Conservation (phyloP, 2,329 filamentous ascomycete species). For the Cercospora citrullina region DNA sequence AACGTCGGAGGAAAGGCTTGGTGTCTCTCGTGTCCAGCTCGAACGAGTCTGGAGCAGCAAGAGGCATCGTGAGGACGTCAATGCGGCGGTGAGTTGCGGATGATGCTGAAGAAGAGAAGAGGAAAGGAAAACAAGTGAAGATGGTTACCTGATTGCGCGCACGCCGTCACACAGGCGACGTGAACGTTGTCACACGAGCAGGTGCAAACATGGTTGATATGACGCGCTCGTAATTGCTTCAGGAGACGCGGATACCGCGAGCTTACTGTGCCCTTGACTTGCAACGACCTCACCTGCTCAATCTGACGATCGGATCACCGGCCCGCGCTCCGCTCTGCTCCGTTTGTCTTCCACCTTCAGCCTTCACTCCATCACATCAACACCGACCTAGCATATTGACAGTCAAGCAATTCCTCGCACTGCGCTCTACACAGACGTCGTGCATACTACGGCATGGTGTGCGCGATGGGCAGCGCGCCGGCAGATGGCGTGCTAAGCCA, state of each 20-base stretch:
- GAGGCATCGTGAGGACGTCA: slow-evolving; percentile 28
- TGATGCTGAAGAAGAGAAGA: not conserved
- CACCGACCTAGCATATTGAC: not conserved
- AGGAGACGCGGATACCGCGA: not conserved
- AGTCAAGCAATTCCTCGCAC: not conserved
- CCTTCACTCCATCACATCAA: not conserved
- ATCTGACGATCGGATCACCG: not conserved
- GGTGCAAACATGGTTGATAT: not conserved
- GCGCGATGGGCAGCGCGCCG: not conserved
- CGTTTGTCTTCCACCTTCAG: not conserved
- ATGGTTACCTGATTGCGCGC: not conserved
- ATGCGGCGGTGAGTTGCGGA: not conserved
- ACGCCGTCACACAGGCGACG: not conserved
- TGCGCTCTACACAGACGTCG: not conserved
- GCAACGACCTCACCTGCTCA: not conserved
- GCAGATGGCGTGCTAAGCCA: not conserved
- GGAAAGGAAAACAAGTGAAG: not conserved
- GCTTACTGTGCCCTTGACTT: not conserved
- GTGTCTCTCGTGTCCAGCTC: slow-evolving; percentile 33
- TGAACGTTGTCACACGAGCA: not conserved
- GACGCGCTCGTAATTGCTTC: not conserved
- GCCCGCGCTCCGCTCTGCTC: not conserved
- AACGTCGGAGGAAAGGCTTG: slow-evolving; percentile 15
- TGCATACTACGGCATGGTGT: not conserved
- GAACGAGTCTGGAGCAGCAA: slow-evolving; percentile 34